A percentile compares a stretch with the other conserved stretches of the same genome.
phyloP scores from a whole-genome alignment of 1,284 basidiomycete genomes.

The Trichosporon faecale region DNA sequence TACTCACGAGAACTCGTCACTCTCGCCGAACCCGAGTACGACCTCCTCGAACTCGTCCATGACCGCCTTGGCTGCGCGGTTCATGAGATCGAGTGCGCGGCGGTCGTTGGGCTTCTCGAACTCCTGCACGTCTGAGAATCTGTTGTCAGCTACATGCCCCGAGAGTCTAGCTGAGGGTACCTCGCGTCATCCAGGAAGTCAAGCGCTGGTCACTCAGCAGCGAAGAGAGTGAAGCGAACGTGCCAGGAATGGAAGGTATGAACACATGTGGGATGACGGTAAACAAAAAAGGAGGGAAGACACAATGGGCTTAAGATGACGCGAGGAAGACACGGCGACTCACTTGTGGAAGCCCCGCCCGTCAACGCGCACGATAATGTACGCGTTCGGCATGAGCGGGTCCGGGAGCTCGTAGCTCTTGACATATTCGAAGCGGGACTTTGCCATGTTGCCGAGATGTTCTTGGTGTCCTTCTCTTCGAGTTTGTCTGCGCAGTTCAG shows the following conservation, averaged over 20 bases:
- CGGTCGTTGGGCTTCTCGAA: constrained; percentile 92
- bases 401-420: constrained; percentile 87
- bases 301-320: too few relatives aligned
- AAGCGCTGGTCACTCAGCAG: too few relatives aligned
- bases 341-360: constrained; percentile 93
- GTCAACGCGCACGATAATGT: constrained; percentile 82
- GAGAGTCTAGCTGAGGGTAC: too few relatives aligned
- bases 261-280: too few relatives aligned
- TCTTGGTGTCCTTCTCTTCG: not conserved
- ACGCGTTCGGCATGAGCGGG: constrained; percentile 75
- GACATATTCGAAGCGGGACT: constrained; percentile 87
- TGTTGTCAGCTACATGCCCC: constrained; percentile 49
- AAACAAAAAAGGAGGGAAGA: not conserved
- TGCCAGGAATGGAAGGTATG: too few relatives aligned
- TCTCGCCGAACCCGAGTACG: constrained; percentile 87
- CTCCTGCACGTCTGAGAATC: constrained; percentile 76
- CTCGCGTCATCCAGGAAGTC: too few relatives aligned
- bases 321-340: constrained; percentile 29
- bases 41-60: constrained; percentile 81
- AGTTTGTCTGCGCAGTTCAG: too few relatives aligned
- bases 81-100: constrained; percentile 85
- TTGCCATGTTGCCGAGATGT: constrained; percentile 65
- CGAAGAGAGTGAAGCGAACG: too few relatives aligned
- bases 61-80: constrained; percentile 75
- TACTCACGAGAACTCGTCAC: constrained; percentile 87